Evolutionary conservation across 2,329 filamentous ascomycete genomes (phyloP).

Genomic region (Diaporthe citri): DNA sequence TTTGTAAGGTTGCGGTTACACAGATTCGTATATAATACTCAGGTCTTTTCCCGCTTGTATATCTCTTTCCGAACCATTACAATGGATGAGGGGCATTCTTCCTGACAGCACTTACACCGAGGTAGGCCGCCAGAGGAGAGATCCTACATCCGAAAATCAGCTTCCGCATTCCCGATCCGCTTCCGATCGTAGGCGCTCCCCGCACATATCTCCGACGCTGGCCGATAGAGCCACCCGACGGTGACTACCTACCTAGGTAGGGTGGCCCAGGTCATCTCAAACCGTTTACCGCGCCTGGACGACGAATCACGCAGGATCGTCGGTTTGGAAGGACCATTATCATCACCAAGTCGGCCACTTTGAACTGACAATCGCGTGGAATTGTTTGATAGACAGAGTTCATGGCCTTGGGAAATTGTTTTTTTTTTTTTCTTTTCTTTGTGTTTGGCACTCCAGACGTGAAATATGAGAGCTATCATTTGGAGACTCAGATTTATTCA

Average conservation of each 20-base stretch:
- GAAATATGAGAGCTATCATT: too few relatives aligned
- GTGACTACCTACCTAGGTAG: not conserved
- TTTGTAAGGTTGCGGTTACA: not conserved
- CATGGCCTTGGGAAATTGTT: too few relatives aligned
- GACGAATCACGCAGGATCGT: too few relatives aligned
- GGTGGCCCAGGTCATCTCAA: not conserved
- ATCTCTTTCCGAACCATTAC: not conserved
- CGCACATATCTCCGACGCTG: slow-evolving; percentile 21
- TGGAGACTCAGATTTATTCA: too few relatives aligned
- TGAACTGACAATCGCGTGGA: too few relatives aligned
- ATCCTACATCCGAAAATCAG: slow-evolving; percentile 18
- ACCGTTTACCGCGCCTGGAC: too few relatives aligned
- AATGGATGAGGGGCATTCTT: not conserved
- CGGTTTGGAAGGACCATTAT: too few relatives aligned
- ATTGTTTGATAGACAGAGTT: too few relatives aligned
- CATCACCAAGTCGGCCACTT: too few relatives aligned
- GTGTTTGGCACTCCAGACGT: too few relatives aligned
- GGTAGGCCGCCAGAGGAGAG: not conserved
- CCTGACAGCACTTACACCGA: slow-evolving; percentile 7
- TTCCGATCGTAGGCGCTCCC: slow-evolving; percentile 8
- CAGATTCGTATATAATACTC: not conserved
- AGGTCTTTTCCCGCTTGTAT: not conserved
- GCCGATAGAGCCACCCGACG: not conserved
- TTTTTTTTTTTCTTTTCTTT: too few relatives aligned
- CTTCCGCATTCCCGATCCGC: slow-evolving; percentile 35